Evolutionary conservation across 2,329 filamentous ascomycete genomes (phyloP).

Genomic region (Drechslerella stenobrocha): DNA sequence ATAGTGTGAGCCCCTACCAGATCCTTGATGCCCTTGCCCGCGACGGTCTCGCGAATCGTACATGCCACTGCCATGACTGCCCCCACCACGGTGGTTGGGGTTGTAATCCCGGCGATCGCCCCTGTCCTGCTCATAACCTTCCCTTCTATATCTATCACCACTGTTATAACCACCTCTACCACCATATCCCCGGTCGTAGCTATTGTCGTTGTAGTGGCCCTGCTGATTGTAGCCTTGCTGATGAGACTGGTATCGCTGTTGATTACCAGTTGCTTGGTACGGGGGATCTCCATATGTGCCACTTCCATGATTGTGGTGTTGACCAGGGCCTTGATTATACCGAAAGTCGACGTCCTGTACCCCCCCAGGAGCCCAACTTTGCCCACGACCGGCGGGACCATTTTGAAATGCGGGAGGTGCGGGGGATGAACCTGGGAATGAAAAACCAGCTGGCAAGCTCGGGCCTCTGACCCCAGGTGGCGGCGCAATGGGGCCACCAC

Average conservation of each 20-base stretch:
- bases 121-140: constrained; percentile 49
- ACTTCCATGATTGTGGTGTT: constrained; percentile 25
- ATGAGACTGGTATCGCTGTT: constrained; percentile 22
- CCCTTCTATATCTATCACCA: constrained; percentile 51
- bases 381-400: constrained; percentile 1
- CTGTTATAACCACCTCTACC: constrained; percentile 51
- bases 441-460: constrained; percentile 29
- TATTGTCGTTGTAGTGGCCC: constrained; percentile 34
- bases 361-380: constrained; percentile 27
- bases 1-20: constrained; percentile 18
- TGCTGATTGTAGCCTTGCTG: constrained; percentile 17
- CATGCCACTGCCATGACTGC: constrained; percentile 15
- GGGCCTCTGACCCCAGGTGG: constrained; percentile 49
- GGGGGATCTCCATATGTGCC: constrained; percentile 13
- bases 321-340: constrained; percentile 24
- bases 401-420: not conserved
- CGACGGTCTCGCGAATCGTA: constrained; percentile 32
- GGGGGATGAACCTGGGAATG: constrained; percentile 11
- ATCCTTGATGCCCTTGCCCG: constrained; percentile 22
- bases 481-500: constrained; percentile 59
- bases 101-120: constrained; percentile 43
- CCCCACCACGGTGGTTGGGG: constrained; percentile 8
- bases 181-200: constrained; percentile 50
- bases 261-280: constrained; percentile 40
- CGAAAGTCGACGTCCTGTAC: constrained; percentile 22